Base-by-base conservation (phyloP, 139 green algal species). In the Parachlorella kessleri region DNA sequence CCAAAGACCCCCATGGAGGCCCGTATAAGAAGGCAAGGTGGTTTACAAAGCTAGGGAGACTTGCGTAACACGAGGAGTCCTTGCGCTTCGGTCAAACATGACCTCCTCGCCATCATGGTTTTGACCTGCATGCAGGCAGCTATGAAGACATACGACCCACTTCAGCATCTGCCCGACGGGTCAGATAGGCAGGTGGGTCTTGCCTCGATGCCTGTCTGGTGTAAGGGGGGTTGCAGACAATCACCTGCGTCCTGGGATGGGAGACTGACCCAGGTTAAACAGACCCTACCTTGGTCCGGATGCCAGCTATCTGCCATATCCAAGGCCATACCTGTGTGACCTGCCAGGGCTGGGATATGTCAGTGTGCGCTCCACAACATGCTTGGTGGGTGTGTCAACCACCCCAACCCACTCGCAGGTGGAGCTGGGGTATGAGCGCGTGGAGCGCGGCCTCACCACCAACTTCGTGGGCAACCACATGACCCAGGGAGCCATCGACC, bases 391-490 rank as follows among this genome's bases (percentile, higher is more conserved):
- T 42, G 41, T 14, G 32, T 3, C 54, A 55, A 6, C 36, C 69
- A 23, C 3, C 38, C 10, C 8, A 2, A 24, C 42, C 14, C 67
- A n/a, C 6, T 38, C 59, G 38, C 59, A 89, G 84, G 38, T 41
- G 3, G 81, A 85, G 18, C 80, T 84, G 18, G 92, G 92, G 0
- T 95, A 95, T 72, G 90, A 96, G 70, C 85, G 80, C 30, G 84
- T 92, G 9, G 66, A 91, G 48, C 39, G 73, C 1, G 92, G 93
- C 0, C 90, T 86, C 1, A 97, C 93, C 37, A 92, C 90, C 73
- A 97, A 97, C 83, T 95, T 97, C 74, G 93, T 97, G 55, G 93
- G 93, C 1, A 91, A 96, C 78, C 88, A 93, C 77, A 97, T 97
- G 93, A 94, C 90, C 35, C 85, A 90, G 66, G 92, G 87, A 6